These are phyloP conservation scores for Protea cynaroides DNA, from an alignment of 164 flowering plant genomes.

Conservation along the genomic window DNA sequence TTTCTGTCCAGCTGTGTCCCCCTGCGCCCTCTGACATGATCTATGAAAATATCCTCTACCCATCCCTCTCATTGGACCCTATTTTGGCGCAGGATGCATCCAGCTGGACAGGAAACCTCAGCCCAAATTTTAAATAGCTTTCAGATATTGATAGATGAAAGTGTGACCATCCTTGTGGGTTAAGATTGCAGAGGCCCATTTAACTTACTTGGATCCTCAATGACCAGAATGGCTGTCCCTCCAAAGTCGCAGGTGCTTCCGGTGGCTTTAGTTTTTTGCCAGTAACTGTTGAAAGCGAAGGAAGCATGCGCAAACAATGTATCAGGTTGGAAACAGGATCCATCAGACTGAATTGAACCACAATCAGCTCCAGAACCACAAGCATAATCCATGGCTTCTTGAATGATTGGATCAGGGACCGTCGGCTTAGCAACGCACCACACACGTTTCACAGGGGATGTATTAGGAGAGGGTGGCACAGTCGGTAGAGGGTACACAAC, in stretches of 20 bases:
- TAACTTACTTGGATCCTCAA: constrained; percentile 82
- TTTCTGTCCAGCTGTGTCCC: too few species aligned
- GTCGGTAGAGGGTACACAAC: constrained; percentile 68
- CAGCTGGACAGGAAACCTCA: too few species aligned
- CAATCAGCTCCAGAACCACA: constrained; percentile 94
- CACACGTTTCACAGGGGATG: constrained; percentile 20
- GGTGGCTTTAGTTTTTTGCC: constrained; percentile 69
- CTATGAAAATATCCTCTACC: too few species aligned
- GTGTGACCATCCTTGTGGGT: too few species aligned
- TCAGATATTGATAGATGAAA: too few species aligned
- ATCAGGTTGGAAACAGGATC: constrained; percentile 66
- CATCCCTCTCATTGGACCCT: too few species aligned
- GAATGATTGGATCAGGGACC: constrained; percentile 85
- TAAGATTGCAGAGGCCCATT: too few species aligned
- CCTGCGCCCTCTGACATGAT: too few species aligned
- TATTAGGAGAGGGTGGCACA: constrained; percentile 45
- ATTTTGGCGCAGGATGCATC: too few species aligned
- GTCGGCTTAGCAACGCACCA: constrained; percentile 98
- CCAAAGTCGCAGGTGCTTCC: constrained; percentile 91
- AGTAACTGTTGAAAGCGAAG: constrained; percentile 87
- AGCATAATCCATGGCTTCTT: constrained; percentile 92
- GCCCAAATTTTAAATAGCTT: too few species aligned
- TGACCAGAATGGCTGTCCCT: constrained; percentile 77
- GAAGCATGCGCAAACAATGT: constrained; percentile 76
- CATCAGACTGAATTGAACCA: constrained; percentile 50